Percentiles rank a stretch among this genome's conserved stretches.
Conservation (phyloP, 1,284 basidiomycete species). For the Xanthoconium separans region DNA sequence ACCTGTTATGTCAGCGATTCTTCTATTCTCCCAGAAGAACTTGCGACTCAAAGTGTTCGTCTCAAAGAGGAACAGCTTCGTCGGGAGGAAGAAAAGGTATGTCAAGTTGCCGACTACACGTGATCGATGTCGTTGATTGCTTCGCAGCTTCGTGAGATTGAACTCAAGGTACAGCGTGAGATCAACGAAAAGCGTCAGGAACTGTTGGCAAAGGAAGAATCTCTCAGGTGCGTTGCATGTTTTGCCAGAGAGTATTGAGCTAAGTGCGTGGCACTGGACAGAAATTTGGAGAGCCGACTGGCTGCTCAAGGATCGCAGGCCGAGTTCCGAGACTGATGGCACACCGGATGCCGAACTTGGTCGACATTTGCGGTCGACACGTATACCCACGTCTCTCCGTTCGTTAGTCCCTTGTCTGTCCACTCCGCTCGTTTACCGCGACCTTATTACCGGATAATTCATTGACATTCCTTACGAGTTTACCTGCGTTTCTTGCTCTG, state of each 20-base stretch:
- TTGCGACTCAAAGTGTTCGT: constrained; percentile 94
- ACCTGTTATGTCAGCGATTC: constrained; percentile 57
- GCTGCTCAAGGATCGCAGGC: constrained; percentile 77
- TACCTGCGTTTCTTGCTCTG: constrained; percentile 32
- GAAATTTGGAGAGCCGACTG: constrained; percentile 87
- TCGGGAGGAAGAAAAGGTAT: constrained; percentile 92
- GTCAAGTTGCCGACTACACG: constrained; percentile 7
- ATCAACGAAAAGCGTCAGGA: constrained; percentile 99
- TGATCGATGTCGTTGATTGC: constrained; percentile 11
- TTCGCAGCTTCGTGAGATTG: constrained; percentile 89
- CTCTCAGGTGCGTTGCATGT: constrained; percentile 58
- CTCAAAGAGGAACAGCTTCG: constrained; percentile 99
- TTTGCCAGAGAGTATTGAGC: not conserved
- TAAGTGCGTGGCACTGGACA: constrained; percentile 31
- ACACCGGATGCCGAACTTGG: constrained; percentile 19
- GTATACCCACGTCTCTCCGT: constrained; percentile 35
- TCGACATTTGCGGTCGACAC: constrained; percentile 28
- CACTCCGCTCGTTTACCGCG: constrained; percentile 33
- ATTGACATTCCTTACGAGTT: constrained; percentile 37
- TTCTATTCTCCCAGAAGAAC: constrained; percentile 91
- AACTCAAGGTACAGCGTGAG: constrained; percentile 97
- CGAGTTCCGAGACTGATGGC: constrained; percentile 56
- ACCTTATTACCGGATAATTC: constrained; percentile 37
- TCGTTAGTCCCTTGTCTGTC: constrained; percentile 34
- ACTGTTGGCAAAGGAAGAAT: constrained; percentile 90